Percentiles rank a stretch among this genome's conserved stretches.
These are phyloP conservation scores for Luvunga scandens DNA, from an alignment of 345 rosid genomes.

Conservation along the genomic window DNA sequence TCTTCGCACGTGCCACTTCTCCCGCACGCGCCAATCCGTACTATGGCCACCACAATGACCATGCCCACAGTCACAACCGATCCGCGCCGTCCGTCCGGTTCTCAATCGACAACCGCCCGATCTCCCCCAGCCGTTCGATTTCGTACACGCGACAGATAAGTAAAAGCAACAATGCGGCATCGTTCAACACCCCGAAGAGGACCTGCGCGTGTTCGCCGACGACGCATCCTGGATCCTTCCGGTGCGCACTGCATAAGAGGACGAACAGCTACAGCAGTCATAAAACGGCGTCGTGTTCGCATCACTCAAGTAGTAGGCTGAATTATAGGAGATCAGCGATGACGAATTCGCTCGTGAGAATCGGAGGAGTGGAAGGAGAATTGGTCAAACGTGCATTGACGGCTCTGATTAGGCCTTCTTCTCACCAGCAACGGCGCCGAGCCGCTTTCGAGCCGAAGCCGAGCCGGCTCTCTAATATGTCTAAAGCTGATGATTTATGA, in stretches of 20 bases:
- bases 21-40: slow-evolving; percentile 30
- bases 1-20: slow-evolving; percentile 31
- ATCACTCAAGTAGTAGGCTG: slow-evolving; percentile 29
- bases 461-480: slow-evolving; percentile 49
- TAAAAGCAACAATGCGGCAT: slow-evolving; percentile 17
- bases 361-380: slow-evolving; percentile 67
- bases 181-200: slow-evolving; percentile 27
- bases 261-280: not conserved
- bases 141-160: slow-evolving; percentile 25
- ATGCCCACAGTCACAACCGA: not conserved
- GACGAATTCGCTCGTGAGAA: slow-evolving; percentile 61
- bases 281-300: slow-evolving; percentile 12
- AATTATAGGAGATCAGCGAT: slow-evolving; percentile 56
- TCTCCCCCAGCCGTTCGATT: slow-evolving; percentile 33
- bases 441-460: slow-evolving; percentile 42
- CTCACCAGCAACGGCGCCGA: slow-evolving; percentile 53
- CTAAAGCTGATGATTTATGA: slow-evolving; percentile 31
- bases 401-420: slow-evolving; percentile 58
- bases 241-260: slow-evolving; percentile 47
- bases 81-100: slow-evolving; percentile 38
- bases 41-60: not conserved
- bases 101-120: slow-evolving; percentile 33
- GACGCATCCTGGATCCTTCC: slow-evolving; percentile 52
- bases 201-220: slow-evolving; percentile 58
- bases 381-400: slow-evolving; percentile 54